A percentile compares a stretch with the other conserved stretches of the same genome.
These are phyloP conservation scores for Zelonia costaricensis DNA, from an alignment of 208 protist species.

Conservation along the genomic window DNA sequence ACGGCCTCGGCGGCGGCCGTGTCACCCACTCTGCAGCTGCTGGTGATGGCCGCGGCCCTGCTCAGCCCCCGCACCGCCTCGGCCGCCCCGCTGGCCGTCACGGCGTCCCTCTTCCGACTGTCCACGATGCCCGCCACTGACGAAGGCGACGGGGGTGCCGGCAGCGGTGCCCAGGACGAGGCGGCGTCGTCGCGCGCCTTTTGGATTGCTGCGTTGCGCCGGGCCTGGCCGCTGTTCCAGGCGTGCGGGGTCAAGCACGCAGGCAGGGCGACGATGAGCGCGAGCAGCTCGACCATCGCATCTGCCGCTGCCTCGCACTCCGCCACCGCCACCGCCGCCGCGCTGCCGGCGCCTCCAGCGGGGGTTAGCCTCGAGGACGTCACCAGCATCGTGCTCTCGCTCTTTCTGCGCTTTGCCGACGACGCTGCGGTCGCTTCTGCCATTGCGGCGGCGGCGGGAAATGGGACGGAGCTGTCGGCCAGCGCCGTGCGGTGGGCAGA, in stretches of 20 bases:
- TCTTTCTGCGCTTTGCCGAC: conserved; percentile 25
- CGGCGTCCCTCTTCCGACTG: neutral
- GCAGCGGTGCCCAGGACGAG: neutral
- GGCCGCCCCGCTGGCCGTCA: neutral
- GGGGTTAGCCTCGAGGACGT: conserved; percentile 5
- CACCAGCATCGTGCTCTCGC: conserved; percentile 8
- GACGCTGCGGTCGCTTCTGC: conserved; percentile 6
- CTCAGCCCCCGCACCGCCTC: conserved; percentile 37
- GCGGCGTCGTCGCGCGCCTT: neutral
- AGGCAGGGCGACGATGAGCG: neutral
- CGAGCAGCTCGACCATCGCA: too few relatives aligned
- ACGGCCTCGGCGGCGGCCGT: neutral
- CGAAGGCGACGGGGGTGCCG: too few relatives aligned
- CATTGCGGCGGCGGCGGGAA: conserved; percentile 4
- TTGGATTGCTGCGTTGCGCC: conserved; percentile 6
- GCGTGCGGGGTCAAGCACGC: neutral
- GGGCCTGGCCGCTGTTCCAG: conserved; percentile 18
- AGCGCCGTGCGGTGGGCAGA: conserved; percentile 14
- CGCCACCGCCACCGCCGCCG: too few relatives aligned
- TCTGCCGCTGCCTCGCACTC: neutral
- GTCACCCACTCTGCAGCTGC: conserved; percentile 26
- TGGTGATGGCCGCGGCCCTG: conserved; percentile 53
- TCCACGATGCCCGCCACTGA: neutral
- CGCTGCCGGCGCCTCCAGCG: too few relatives aligned
- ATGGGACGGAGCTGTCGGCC: conserved; percentile 7